These are phyloP conservation scores for Turnera subulata DNA, from an alignment of 345 rosid species.

Conservation along the genomic window DNA sequence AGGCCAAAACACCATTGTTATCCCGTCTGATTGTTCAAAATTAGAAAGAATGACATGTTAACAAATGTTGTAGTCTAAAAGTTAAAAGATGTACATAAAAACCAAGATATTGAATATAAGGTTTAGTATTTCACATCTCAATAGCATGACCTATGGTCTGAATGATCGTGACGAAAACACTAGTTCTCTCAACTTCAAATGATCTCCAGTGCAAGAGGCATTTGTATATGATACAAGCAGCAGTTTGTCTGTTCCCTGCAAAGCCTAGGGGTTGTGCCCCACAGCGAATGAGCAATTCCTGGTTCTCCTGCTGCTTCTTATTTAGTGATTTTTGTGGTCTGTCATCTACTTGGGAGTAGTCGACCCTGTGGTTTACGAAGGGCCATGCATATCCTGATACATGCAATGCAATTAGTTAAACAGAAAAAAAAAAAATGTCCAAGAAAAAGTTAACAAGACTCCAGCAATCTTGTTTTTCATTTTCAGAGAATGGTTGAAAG, in stretches of 20 bases:
- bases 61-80: slow-evolving; percentile 3
- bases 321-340: slow-evolving; percentile 85
- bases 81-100: background rate
- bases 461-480: background rate
- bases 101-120: background rate
- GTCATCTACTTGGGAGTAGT: slow-evolving; percentile 59
- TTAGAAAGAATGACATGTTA: slow-evolving; percentile 17
- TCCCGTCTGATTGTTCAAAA: slow-evolving; percentile 58
- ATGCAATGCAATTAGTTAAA: slow-evolving; percentile 11
- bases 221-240: slow-evolving; percentile 92
- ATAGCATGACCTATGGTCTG: slow-evolving; percentile 89
- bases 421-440: slow-evolving; percentile 4
- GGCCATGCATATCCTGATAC: slow-evolving; percentile 68
- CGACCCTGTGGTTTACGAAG: slow-evolving; percentile 65
- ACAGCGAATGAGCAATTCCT: slow-evolving; percentile 90
- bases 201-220: slow-evolving; percentile 95
- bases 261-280: slow-evolving; percentile 84
- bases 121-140: slow-evolving; percentile 49
- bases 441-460: slow-evolving; percentile 3
- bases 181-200: slow-evolving; percentile 90
- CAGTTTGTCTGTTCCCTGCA: slow-evolving; percentile 69
- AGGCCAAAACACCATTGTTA: slow-evolving; percentile 76
- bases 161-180: slow-evolving; percentile 87
- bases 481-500: background rate
- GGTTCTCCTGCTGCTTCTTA: slow-evolving; percentile 94